phyloP scores from a whole-genome alignment of 164 flowering plant species.

The Piper betle region DNA sequence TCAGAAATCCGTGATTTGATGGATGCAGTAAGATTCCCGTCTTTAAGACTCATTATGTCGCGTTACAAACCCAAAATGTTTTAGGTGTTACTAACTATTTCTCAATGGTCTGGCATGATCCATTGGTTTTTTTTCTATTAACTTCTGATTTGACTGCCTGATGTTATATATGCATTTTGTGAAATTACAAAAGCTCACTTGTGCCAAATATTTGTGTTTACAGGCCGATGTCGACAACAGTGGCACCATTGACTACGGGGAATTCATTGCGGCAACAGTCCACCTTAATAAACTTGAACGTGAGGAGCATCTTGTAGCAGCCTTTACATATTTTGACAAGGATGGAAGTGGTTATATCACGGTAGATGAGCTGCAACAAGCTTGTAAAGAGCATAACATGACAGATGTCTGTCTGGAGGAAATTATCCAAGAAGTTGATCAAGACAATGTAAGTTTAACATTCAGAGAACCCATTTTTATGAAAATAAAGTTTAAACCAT shows the following conservation, averaged over 20 bases:
- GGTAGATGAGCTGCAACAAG: constrained; percentile 92
- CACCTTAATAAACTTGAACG: constrained; percentile 94
- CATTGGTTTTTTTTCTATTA: neutral
- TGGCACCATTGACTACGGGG: constrained; percentile 96
- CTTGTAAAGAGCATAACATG: constrained; percentile 86
- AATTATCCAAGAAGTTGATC: constrained; percentile 89
- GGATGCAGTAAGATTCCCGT: constrained; percentile 64
- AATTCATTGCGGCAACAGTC: constrained; percentile 90
- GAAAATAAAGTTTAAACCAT: neutral
- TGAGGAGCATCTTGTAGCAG: constrained; percentile 92
- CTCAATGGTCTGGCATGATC: neutral
- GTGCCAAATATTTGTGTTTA: neutral
- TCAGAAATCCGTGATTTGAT: constrained; percentile 87
- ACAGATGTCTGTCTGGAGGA: constrained; percentile 78
- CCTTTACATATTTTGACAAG: constrained; percentile 89
- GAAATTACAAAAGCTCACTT: neutral
- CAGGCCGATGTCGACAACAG: constrained; percentile 99
- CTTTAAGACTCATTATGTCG: neutral
- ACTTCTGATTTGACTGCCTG: neutral
- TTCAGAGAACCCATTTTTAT: neutral
- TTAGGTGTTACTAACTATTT: neutral
- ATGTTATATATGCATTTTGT: neutral
- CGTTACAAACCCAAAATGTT: neutral
- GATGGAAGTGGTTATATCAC: constrained; percentile 97
- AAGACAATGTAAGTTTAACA: constrained; percentile 67